Conservation (phyloP, 2,329 filamentous ascomycete species). For the Aspergillus ruber region DNA sequence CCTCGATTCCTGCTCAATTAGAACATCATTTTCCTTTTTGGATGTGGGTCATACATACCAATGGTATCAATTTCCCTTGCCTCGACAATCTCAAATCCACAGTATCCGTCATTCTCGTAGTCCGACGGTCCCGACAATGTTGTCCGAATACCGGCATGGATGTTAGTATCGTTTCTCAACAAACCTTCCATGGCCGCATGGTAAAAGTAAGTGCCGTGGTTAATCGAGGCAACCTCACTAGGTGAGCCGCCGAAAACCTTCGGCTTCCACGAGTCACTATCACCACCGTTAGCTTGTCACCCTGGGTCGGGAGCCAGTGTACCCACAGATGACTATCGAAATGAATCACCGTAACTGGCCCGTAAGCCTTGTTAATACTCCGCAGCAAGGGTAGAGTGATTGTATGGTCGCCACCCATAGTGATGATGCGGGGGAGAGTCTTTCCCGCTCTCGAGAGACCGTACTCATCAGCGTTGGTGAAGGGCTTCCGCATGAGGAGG, state of each 20-base stretch:
- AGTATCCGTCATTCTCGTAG: constrained; percentile 81
- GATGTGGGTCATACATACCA: constrained; percentile 23
- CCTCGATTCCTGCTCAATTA: constrained; percentile 45
- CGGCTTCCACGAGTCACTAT: constrained; percentile 60
- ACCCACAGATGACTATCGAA: constrained; percentile 55
- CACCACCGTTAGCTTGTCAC: not conserved
- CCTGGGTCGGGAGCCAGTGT: not conserved
- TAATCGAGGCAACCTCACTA: constrained; percentile 67
- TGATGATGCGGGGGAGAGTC: constrained; percentile 75
- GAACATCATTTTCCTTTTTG: not conserved
- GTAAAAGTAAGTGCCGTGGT: constrained; percentile 87
- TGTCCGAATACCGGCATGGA: constrained; percentile 81
- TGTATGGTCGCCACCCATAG: constrained; percentile 50
- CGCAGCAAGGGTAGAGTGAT: constrained; percentile 47
- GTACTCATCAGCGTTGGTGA: constrained; percentile 59
- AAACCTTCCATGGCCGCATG: constrained; percentile 73
- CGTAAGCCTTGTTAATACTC: constrained; percentile 59
- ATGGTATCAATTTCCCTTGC: constrained; percentile 65
- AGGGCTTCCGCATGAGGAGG: constrained; percentile 64
- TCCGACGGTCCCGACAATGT: constrained; percentile 71
- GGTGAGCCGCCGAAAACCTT: constrained; percentile 83
- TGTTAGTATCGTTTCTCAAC: constrained; percentile 73
- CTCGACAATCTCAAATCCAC: constrained; percentile 76
- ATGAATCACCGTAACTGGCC: constrained; percentile 59
- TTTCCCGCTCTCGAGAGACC: constrained; percentile 67